These are phyloP conservation scores for Serendipita sp. DNA, from an alignment of 1,284 basidiomycete genomes.

Conservation along the genomic window DNA sequence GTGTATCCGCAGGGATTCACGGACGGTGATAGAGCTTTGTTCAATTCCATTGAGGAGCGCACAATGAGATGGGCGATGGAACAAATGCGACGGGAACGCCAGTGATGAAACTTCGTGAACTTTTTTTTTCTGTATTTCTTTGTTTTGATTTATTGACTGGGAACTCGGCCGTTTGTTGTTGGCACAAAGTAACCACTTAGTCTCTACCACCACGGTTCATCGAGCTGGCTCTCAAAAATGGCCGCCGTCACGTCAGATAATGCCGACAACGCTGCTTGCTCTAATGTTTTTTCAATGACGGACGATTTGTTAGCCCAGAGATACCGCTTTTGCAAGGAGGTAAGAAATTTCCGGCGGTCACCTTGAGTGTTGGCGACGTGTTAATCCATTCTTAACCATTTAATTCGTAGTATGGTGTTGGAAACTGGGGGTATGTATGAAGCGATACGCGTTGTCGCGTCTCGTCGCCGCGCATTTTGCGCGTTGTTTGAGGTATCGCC, in stretches of 20 bases:
- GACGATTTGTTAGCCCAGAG: neutral
- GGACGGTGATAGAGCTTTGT: neutral
- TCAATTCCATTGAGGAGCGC: neutral
- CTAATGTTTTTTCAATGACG: neutral
- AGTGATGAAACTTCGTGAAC: neutral
- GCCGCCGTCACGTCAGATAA: neutral
- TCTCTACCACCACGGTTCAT: neutral
- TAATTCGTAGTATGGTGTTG: neutral
- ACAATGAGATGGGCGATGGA: neutral
- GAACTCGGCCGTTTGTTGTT: neutral
- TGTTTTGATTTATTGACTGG: neutral
- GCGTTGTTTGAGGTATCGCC: constrained; percentile 14
- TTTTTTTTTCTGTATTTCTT: neutral
- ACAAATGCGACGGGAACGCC: neutral
- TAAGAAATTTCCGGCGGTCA: neutral
- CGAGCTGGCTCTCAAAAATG: neutral
- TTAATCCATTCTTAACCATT: neutral
- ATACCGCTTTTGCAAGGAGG: neutral
- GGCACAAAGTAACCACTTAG: neutral
- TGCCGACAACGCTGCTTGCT: neutral
- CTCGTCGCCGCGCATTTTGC: constrained; percentile 13
- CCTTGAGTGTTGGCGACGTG: neutral
- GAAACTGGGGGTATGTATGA: constrained; percentile 1
- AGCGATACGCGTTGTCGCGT: neutral
- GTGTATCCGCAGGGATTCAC: neutral